phyloP scores from a whole-genome alignment of 768 basidiomycete species.

The Mycena vulgaris region DNA sequence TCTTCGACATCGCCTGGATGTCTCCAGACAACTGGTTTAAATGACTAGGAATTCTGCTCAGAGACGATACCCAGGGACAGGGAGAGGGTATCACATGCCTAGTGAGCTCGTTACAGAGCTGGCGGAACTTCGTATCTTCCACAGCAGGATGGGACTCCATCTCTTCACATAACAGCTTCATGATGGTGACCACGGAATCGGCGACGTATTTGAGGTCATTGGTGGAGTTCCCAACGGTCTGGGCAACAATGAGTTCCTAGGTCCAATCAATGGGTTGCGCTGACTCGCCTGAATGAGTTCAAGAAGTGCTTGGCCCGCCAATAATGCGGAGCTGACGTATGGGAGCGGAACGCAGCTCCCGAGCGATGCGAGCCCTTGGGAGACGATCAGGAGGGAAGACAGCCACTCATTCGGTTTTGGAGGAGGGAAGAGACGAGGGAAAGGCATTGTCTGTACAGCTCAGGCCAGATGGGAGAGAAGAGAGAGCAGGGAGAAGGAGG shows the following conservation, averaged over 20 bases:
- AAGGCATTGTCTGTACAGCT: too few relatives aligned
- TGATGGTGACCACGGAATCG: slow-evolving; percentile 1
- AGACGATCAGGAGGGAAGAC: not conserved
- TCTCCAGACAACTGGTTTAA: too few relatives aligned
- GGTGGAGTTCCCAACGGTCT: not conserved
- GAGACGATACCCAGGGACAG: too few relatives aligned
- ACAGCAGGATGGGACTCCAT: not conserved
- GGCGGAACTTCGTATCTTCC: too few relatives aligned
- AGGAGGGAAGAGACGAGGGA: not conserved
- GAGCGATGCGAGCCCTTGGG: not conserved
- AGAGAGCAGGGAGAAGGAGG: too few relatives aligned
- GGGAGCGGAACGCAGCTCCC: slow-evolving; percentile 12
- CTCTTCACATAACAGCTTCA: slow-evolving; percentile 11
- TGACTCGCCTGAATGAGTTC: slow-evolving; percentile 15
- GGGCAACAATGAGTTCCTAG: not conserved
- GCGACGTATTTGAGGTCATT: not conserved
- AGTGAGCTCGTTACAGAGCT: too few relatives aligned
- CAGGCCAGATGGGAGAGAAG: too few relatives aligned
- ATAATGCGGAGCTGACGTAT: not conserved
- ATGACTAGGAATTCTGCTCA: too few relatives aligned
- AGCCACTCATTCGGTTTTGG: not conserved
- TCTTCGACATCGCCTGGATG: too few relatives aligned
- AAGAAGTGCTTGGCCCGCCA: not conserved
- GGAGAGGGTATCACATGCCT: too few relatives aligned
- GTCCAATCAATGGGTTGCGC: too few relatives aligned